Base-by-base conservation (phyloP, 2,329 filamentous ascomycete species). In the Colletotrichum cuscutae region DNA sequence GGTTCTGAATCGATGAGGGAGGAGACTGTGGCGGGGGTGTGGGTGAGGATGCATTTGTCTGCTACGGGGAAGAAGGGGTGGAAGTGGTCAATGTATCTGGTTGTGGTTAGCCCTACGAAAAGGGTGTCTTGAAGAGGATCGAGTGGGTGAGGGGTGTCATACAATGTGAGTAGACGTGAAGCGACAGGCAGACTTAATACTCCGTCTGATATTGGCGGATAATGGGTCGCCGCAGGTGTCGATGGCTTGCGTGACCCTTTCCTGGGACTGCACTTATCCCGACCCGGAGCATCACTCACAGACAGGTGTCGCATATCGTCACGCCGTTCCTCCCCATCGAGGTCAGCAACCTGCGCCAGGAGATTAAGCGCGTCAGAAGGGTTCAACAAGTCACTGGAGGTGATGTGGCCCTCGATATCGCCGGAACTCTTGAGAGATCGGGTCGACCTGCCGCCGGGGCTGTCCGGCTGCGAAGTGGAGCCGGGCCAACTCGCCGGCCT, bases 1-100 rank as follows among this genome's bases (percentile, higher is more conserved):
- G 88, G 90, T 77, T 94, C 92, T 32, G 70, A 53, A 7, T 72
- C 70, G 15, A 88, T 87, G 2, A 86, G 84, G 5, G 90, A 89
- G 74, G 90, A 89, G 22, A 86, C 82, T 30, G 88, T 83, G 11
- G 93, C 80, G 68, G 87, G 82, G 15, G 90, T 84, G 75, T 92
- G 89, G 57, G 90, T 85, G 75, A 92, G 89, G 56, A 90, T 89
- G 74, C 88, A 86, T 49, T 86, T 84, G 11, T 91, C 90, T 0
- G 92, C 91, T 30, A 94, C 83, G 0, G 92, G 92, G 68, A 93
- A 92, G 81, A 91, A 94, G 0, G 90, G 90, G 77, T 94, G 92
- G 75, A 92, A 94, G 73, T 90, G 86, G 70, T 90, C 84, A 68
- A 89, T 89, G 76, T 92, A 93, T 32, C 90, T 89, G 52, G 83